Evolutionary conservation across 139 green algal genomes (phyloP), one percentile per base, ranked within the genome.

Genomic region (Axilococcus clingmanii): DNA sequence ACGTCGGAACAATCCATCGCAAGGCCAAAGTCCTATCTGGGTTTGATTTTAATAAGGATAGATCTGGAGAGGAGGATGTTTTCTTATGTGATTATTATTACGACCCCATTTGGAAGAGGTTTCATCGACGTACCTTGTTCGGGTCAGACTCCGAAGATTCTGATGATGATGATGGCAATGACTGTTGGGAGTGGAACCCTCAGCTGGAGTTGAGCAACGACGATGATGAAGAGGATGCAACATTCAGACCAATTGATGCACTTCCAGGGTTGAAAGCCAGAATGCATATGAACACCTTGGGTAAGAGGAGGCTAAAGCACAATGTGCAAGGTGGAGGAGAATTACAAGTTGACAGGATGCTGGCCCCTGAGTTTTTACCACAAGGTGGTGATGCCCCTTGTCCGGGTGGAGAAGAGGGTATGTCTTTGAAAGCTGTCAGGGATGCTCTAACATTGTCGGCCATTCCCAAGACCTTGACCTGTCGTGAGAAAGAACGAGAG

Each of bases 41-140:
- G 5, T 9, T 24, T 0, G 52, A 62, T 9, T 78, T 69, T 51
- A 16, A 25, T 14, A 11, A 20, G 12, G 30, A 27, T 17, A 35
- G 34, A 7, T 44, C 55, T 14, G 31, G 65, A 7, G 71, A 71
- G 20, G 80, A 87, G 17, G 87, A 97, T 51, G 79, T 91, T 2
- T 95, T 79, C 63, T 23, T 94, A 24, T 94, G 82, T 59, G 78
- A 88, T 40, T 89, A 91, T 38, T 48, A 71, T 45, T 89, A 91
- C 51, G 56, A 74, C 54, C 47, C 25, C 4, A 38, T 47, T 16
- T 72, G 50, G 51, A 25, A 72, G 30, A 54, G 71, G 28, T 40
- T 67, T 54, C 22, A 17, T 7, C 22, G 49, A 35, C 5, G 23
- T 22, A 20, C 49, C 19, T 14, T 22, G 46, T 66, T 29, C 30